These are phyloP conservation scores for Debaryomyces hansenii DNA, from an alignment of 805 yeast species.

Conservation along the genomic window DNA sequence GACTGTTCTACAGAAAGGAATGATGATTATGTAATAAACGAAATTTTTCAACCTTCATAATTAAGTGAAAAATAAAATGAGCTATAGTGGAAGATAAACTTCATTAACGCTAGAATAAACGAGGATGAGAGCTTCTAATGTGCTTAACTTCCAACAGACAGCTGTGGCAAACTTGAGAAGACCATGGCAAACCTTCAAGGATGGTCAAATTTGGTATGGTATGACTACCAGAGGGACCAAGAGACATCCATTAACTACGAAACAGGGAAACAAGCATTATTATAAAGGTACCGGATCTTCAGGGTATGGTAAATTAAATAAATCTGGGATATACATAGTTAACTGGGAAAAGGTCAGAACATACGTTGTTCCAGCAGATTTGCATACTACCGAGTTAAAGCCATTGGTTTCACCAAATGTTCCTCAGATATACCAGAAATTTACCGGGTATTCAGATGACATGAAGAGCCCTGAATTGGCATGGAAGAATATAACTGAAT, in stretches of 20 bases:
- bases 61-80: not conserved
- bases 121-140: slow-evolving; percentile 52
- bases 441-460: slow-evolving; percentile 68
- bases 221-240: slow-evolving; percentile 74
- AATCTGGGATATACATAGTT: slow-evolving; percentile 70
- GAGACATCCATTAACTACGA: slow-evolving; percentile 81
- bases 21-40: slow-evolving; percentile 4
- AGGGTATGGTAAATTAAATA: slow-evolving; percentile 82
- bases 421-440: slow-evolving; percentile 68
- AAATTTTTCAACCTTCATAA: slow-evolving; percentile 1
- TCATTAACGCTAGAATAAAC: not conserved
- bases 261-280: slow-evolving; percentile 90
- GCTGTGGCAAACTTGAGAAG: slow-evolving; percentile 55
- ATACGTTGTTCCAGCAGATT: slow-evolving; percentile 71
- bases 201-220: slow-evolving; percentile 86
- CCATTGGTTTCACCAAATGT: slow-evolving; percentile 78
- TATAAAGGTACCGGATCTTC: slow-evolving; percentile 97
- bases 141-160: slow-evolving; percentile 48
- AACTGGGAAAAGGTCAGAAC: slow-evolving; percentile 88
- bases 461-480: slow-evolving; percentile 73
- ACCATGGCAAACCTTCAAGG: slow-evolving; percentile 87
- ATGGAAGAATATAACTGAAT: slow-evolving; percentile 70
- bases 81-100: not conserved
- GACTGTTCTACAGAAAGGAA: not conserved
- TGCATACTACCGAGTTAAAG: slow-evolving; percentile 45